Percentiles rank a stretch among this genome's conserved stretches.
Evolutionary conservation across 257 asterid genomes (phyloP).

Genomic region (Nicotiana undulata): DNA sequence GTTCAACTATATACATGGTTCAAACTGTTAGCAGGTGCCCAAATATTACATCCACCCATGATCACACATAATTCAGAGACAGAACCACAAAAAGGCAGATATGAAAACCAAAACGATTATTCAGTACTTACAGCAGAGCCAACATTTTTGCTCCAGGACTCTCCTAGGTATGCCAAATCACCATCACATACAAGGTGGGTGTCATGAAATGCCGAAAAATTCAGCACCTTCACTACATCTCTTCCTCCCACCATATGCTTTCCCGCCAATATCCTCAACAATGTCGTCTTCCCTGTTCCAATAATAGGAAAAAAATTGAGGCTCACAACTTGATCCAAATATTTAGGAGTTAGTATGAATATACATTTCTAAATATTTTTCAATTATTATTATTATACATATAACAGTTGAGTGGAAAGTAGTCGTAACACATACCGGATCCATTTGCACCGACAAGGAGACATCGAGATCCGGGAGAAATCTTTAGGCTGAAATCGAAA

Average conservation of each 20-base stretch:
- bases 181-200: slow-evolving; percentile 83
- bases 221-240: slow-evolving; percentile 83
- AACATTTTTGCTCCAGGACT: slow-evolving; percentile 82
- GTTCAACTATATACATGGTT: no score
- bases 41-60: neutral
- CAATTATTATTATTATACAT: neutral
- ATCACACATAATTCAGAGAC: neutral
- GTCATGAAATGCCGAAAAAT: slow-evolving; percentile 86
- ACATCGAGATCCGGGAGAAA: slow-evolving; percentile 75
- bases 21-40: neutral
- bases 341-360: neutral
- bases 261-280: slow-evolving; percentile 91
- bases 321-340: neutral
- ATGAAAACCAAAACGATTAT: neutral
- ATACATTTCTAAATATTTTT: neutral
- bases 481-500: slow-evolving; percentile 56
- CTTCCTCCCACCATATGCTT: slow-evolving; percentile 96
- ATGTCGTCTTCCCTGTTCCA: slow-evolving; percentile 72
- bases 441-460: slow-evolving; percentile 98
- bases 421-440: slow-evolving; percentile 42
- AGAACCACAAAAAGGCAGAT: neutral
- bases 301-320: neutral
- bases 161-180: slow-evolving; percentile 86
- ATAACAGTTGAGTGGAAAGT: neutral
- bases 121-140: slow-evolving; percentile 71